Percentiles rank a stretch among this genome's conserved stretches.
Conservation (phyloP, 768 basidiomycete genomes). For the Trametes sanguinea region DNA sequence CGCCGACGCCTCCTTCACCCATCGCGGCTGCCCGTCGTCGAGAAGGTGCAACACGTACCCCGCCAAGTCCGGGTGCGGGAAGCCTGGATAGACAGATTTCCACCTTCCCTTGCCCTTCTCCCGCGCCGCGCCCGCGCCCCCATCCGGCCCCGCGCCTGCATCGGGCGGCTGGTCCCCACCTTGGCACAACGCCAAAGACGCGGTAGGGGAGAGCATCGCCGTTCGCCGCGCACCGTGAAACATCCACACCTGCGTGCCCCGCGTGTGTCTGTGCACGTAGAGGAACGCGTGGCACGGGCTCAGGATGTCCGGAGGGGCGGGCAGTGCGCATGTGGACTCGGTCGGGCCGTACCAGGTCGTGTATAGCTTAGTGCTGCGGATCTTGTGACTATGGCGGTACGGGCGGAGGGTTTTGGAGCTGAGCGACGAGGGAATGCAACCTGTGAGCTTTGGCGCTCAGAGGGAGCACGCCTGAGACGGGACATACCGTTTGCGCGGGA, state of each 20-base stretch:
- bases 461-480: too few relatives aligned
- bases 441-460: too few relatives aligned
- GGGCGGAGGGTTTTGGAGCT: not conserved
- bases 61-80: slow-evolving; percentile 5
- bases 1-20: slow-evolving; percentile 3
- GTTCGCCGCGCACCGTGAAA: not conserved
- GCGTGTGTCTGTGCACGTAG: not conserved
- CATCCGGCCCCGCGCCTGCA: not conserved
- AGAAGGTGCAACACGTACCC: slow-evolving; percentile 14
- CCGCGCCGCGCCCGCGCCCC: not conserved
- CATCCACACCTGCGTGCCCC: slow-evolving; percentile 1
- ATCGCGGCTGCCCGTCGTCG: slow-evolving; percentile 4
- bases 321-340: not conserved
- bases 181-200: not conserved
- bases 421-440: too few relatives aligned
- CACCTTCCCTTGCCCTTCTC: not conserved
- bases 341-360: slow-evolving; percentile 11
- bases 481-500: too few relatives aligned
- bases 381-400: not conserved
- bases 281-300: not conserved
- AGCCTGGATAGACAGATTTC: not conserved
- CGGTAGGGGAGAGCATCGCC: not conserved
- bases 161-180: too few relatives aligned
- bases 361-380: not conserved
- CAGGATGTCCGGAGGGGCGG: not conserved